phyloP scores from a whole-genome alignment of 1,284 basidiomycete genomes.

The Ustilago vetiveriae region DNA sequence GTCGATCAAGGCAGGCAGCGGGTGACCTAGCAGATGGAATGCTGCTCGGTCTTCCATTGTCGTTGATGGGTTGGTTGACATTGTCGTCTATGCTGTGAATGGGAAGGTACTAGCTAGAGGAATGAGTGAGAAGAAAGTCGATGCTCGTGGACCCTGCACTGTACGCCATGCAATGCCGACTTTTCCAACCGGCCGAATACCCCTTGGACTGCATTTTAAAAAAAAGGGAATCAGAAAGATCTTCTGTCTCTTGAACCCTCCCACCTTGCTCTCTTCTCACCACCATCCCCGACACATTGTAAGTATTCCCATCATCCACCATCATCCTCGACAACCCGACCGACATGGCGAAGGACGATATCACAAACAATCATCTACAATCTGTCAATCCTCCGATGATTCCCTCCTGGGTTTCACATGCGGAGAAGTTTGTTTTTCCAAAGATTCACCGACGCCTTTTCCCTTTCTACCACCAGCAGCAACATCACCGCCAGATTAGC shows the following conservation, averaged over 20 bases:
- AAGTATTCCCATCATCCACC: conserved; percentile 1
- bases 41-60: conserved; percentile 38
- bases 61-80: background rate
- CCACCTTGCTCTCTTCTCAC: background rate
- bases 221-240: too few species aligned
- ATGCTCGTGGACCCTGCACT: too few species aligned
- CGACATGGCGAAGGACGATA: conserved; percentile 33
- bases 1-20: conserved; percentile 55
- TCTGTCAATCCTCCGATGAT: conserved; percentile 49
- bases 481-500: too few species aligned
- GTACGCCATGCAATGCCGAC: too few species aligned
- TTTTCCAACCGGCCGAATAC: conserved; percentile 23
- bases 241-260: background rate
- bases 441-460: conserved; percentile 9
- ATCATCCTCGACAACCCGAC: background rate
- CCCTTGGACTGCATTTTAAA: too few species aligned
- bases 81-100: background rate
- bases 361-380: conserved; percentile 30
- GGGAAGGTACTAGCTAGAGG: too few species aligned
- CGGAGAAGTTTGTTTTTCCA: conserved; percentile 9
- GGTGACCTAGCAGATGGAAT: conserved; percentile 62
- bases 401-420: too few species aligned
- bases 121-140: too few species aligned
- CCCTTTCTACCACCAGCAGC: background rate
- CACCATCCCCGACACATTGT: conserved; percentile 12